These are phyloP conservation scores for Triadica sebifera DNA, from an alignment of 345 rosid genomes.

Conservation along the genomic window DNA sequence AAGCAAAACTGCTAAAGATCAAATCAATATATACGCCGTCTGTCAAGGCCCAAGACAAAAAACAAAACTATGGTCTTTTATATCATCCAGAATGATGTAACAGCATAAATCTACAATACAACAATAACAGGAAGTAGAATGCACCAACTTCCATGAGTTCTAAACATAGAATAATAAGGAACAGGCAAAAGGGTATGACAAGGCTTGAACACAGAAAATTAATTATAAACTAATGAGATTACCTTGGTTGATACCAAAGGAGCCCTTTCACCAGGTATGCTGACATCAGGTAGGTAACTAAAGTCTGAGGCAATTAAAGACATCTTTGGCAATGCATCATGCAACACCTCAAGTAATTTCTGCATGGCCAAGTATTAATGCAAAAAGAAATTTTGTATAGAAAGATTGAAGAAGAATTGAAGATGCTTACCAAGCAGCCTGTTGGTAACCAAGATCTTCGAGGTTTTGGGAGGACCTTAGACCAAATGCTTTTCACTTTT, in stretches of 20 bases:
- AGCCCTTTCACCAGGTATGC: slow-evolving; percentile 86
- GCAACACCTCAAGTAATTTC: slow-evolving; percentile 82
- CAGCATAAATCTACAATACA: background rate
- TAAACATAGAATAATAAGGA: background rate
- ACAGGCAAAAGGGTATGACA: background rate
- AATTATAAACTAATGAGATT: slow-evolving; percentile 14
- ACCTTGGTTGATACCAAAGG: slow-evolving; percentile 97
- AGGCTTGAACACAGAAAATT: background rate
- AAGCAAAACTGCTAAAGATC: background rate
- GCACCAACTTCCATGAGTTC: background rate
- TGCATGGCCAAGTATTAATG: slow-evolving; percentile 34
- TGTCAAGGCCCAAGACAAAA: background rate
- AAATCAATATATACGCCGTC: background rate
- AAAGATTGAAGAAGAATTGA: background rate
- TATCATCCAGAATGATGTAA: background rate
- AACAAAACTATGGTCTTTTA: background rate
- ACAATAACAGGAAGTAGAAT: background rate
- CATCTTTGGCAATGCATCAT: slow-evolving; percentile 87
- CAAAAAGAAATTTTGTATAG: background rate
- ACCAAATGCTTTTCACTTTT: slow-evolving; percentile 55
- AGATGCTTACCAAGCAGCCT: slow-evolving; percentile 76
- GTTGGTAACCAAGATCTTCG: slow-evolving; percentile 96
- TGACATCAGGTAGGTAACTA: slow-evolving; percentile 94
- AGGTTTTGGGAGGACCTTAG: slow-evolving; percentile 77
- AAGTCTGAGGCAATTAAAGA: slow-evolving; percentile 93